A percentile compares a stretch with the other conserved stretches of the same genome.
phyloP scores from a whole-genome alignment of 495 filamentous ascomycete genomes.

The Podospora appendiculata region DNA sequence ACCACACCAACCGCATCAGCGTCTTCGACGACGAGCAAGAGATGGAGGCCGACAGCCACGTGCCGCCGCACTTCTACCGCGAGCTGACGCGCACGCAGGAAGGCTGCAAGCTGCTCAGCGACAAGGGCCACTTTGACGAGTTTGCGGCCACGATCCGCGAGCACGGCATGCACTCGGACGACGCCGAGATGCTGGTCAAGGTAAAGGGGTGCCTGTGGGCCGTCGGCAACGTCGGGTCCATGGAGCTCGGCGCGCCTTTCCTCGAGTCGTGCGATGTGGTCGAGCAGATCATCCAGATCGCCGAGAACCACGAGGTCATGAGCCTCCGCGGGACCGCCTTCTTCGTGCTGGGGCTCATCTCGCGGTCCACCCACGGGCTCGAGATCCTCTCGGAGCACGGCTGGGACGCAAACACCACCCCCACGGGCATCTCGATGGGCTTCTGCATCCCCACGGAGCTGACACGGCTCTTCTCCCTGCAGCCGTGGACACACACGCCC shows the following conservation, averaged over 20 bases:
- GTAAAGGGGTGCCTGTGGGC: slow-evolving; percentile 98
- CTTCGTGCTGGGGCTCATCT: slow-evolving; percentile 89
- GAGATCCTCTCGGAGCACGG: slow-evolving; percentile 79
- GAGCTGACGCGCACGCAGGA: slow-evolving; percentile 89
- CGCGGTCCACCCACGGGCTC: slow-evolving; percentile 83
- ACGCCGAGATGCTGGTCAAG: slow-evolving; percentile 81
- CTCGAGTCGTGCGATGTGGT: slow-evolving; percentile 83
- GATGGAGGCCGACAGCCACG: slow-evolving; percentile 45
- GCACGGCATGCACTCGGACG: slow-evolving; percentile 72
- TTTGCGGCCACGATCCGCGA: slow-evolving; percentile 85
- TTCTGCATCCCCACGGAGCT: slow-evolving; percentile 79
- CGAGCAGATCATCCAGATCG: slow-evolving; percentile 75
- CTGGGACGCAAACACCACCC: slow-evolving; percentile 87
- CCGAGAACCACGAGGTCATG: slow-evolving; percentile 77
- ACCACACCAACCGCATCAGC: slow-evolving; percentile 42
- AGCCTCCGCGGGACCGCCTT: slow-evolving; percentile 92
- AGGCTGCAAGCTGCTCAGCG: slow-evolving; percentile 78
- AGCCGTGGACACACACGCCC: slow-evolving; percentile 39
- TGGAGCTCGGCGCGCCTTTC: slow-evolving; percentile 94
- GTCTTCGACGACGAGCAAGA: slow-evolving; percentile 47
- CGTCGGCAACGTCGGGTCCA: slow-evolving; percentile 94
- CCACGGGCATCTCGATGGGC: slow-evolving; percentile 73
- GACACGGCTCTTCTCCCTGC: slow-evolving; percentile 59
- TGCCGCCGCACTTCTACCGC: slow-evolving; percentile 94
- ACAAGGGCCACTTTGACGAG: slow-evolving; percentile 93